phyloP scores from a whole-genome alignment of 129 eudicot genomes.

The Centaurea solstitialis region DNA sequence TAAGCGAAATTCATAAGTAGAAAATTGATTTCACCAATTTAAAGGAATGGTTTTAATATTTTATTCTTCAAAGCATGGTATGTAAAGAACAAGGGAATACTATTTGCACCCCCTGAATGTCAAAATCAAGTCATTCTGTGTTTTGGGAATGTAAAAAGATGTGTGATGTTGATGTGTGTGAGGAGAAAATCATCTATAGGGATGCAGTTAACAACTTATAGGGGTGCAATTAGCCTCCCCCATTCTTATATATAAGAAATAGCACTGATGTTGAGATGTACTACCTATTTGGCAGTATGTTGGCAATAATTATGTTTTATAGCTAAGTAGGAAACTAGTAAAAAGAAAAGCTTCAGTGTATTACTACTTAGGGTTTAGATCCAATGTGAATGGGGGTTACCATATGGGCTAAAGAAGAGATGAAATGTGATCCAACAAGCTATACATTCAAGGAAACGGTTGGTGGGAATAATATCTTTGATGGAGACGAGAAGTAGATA shows the following conservation, averaged over 20 bases:
- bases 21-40: neutral
- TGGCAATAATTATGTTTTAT: neutral
- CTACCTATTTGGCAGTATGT: neutral
- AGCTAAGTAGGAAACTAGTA: neutral
- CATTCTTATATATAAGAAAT: neutral
- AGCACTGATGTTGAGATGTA: neutral
- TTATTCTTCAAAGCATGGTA: neutral
- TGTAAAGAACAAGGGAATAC: neutral
- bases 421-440: slow-evolving; percentile 3
- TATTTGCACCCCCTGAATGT: too few relatives aligned
- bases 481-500: neutral
- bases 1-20: neutral
- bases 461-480: neutral
- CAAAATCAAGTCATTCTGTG: too few relatives aligned
- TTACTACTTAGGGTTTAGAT: neutral
- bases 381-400: neutral
- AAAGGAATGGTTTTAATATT: neutral
- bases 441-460: neutral
- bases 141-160: too few relatives aligned
- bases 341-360: neutral
- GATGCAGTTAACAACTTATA: too few relatives aligned
- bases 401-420: neutral
- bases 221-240: too few relatives aligned
- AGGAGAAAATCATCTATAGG: too few relatives aligned
- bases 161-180: too few relatives aligned